Evolutionary conservation across 495 filamentous ascomycete species (phyloP).

Genomic region (Neurospora sp.): DNA sequence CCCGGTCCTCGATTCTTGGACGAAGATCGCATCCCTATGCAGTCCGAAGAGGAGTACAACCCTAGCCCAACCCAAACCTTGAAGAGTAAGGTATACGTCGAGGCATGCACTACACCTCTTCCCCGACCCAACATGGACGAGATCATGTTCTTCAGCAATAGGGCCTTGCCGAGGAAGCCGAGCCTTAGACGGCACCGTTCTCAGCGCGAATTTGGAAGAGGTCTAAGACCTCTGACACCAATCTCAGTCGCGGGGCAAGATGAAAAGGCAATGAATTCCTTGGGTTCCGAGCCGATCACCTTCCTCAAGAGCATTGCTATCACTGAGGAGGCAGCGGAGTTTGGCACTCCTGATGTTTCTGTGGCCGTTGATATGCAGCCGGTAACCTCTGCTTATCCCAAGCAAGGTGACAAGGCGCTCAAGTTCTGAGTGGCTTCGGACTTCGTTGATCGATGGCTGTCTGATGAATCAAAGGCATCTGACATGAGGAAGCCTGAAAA

Average conservation of each 20-base stretch:
- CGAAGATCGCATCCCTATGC: not conserved
- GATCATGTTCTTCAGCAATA: conserved; percentile 1
- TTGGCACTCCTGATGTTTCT: conserved; percentile 39
- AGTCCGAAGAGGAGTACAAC: conserved; percentile 6
- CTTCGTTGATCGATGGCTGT: not conserved
- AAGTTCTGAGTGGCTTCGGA: not conserved
- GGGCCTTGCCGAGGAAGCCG: not conserved
- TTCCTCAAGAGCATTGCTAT: conserved; percentile 44
- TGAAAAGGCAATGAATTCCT: conserved; percentile 1
- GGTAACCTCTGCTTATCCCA: not conserved
- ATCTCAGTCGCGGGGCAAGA: conserved; percentile 5
- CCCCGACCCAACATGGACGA: conserved; percentile 12
- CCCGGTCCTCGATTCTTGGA: not conserved
- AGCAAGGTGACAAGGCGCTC: not conserved
- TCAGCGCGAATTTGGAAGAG: not conserved
- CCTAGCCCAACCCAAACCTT: conserved; percentile 3
- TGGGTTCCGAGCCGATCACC: conserved; percentile 26
- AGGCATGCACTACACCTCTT: conserved; percentile 11
- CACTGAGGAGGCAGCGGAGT: conserved; percentile 46
- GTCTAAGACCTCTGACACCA: conserved; percentile 1
- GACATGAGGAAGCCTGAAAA: not conserved
- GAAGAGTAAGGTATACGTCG: not conserved
- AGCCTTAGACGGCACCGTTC: not conserved
- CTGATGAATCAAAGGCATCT: not conserved
- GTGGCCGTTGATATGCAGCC: not conserved